Evolutionary conservation across 768 basidiomycete genomes (phyloP).

Genomic region (Leccinum obscurum): DNA sequence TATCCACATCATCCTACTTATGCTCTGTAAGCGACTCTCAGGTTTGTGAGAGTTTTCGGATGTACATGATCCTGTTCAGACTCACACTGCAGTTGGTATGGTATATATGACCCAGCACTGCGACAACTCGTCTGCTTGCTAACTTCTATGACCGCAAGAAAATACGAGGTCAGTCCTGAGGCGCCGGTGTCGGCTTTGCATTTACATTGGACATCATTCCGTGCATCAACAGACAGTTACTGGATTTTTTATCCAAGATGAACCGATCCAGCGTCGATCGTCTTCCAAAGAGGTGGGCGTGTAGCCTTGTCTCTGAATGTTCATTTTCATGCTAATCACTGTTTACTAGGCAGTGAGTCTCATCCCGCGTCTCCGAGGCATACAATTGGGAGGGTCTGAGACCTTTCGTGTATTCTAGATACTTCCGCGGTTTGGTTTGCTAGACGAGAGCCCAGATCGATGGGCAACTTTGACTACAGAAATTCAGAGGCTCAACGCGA

Average conservation of each 20-base stretch:
- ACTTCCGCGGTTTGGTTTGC: conserved; percentile 8
- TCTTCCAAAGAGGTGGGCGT: background rate
- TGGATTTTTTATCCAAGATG: conserved; percentile 15
- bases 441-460: conserved; percentile 35
- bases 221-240: background rate
- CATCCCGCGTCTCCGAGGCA: background rate
- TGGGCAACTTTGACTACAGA: conserved; percentile 46
- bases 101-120: background rate
- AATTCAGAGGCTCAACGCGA: conserved; percentile 37
- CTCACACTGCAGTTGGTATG: background rate
- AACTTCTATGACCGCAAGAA: background rate
- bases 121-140: background rate
- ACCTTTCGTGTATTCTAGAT: background rate
- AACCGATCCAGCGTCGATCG: background rate
- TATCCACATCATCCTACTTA: no score
- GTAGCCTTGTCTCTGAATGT: background rate
- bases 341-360: conserved; percentile 3
- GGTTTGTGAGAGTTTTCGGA: background rate
- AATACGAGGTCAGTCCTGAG: background rate
- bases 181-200: background rate
- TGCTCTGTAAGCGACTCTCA: background rate
- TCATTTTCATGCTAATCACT: background rate
- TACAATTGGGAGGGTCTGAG: background rate
- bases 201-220: background rate
- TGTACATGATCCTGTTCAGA: background rate